Base-by-base conservation (phyloP, 768 basidiomycete genomes). In the Serendipita indica region DNA sequence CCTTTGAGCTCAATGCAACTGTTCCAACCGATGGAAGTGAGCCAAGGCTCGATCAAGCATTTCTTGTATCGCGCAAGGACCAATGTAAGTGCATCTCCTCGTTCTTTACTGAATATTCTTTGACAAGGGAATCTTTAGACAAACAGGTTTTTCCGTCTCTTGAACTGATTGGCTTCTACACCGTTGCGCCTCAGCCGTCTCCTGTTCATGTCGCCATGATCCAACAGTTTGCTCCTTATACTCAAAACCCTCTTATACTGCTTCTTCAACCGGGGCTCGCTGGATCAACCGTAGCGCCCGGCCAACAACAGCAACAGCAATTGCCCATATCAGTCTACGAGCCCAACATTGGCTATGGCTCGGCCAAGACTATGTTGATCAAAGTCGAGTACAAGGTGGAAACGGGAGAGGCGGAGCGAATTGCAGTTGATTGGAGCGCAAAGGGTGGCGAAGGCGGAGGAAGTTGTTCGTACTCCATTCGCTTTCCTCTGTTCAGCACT, bases 91-190 rank as follows among this genome's bases (percentile, higher is more conserved):
- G 71, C 61, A 49, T 33, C 34, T 60, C 43, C 22, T n/a, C n/a
- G 35, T 14, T 33, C 18, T 37, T 30, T 33, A 2, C 34, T 5
- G 57, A 4, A n/a, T 16, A n/a, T 10, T 37, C 28, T 32, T 20
- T 33, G 33, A 60, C n/a, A 4, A 18, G 35, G 35, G 12, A 18
- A 18, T 39, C 12, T 13, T 39, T 69, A 98, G 94, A 92, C 76
- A 94, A 94, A 70, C 92, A 96, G 72, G 94, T 98, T 20, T 98
- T 99, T 69, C 96, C 96, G 10, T 91, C 92, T 0, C 77, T 98
- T 33, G 96, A 98, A 67, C 84, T 99, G 67, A 87, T 99, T 56
- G 96, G 96, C 5, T 99, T 96, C 96, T 99, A 99, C 71, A 88
- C 87, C 0, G 83, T 93, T 41, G 84, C 89, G 14, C 68, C 77